Evolutionary conservation across 495 filamentous ascomycete species (phyloP), one percentile per base, ranked within the genome.

Genomic region (Penicillium cataractarum): DNA sequence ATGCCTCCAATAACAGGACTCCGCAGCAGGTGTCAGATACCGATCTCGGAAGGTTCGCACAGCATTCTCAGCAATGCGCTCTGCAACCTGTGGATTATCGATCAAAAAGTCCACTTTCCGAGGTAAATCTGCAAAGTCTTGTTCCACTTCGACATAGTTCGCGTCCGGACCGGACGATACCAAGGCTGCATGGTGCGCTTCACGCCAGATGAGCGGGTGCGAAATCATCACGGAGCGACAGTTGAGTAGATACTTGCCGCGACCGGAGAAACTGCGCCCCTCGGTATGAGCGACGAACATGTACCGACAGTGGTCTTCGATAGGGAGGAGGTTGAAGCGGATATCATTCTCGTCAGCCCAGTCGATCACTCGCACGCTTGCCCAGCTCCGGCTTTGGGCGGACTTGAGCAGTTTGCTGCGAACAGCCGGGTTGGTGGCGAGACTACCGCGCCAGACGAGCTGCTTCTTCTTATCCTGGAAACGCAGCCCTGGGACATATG

Each of bases 401-500:
- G 75, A 70, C n/a, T 81, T 73, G 13, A 87, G 58, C 53, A 89
- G 66, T 19, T 75, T 75, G 32, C 79, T 69, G 7, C 84, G 73
- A 3, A 86, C 58, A 15, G 65, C 66, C 13, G 71, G 69, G 54
- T 75, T 79, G 9, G 76, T 73, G 2, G 71, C 70, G 0, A 78
- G 58, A 52, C 66, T 82, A 2, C 90, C 91, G 35, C 90, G 81
- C 91, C 91, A 92, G 2, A 91, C 79, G 0, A 87, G 84, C 65
- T 87, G 83, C 40, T 84, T 80, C 64, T 82, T 83, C 69, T 93
- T 93, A 4, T 78, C 63, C 10, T 70, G 58, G 53, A 80, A 82
- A 0, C 19, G 15, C 2, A 77, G 31, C 0, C 65, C 76, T 1
- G 71, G 65, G 0, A 46, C 31, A 7, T 61, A 4, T 0, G 62